These are phyloP conservation scores for Cystobasidium slooffiae DNA, from an alignment of 1,284 basidiomycete species.

Conservation along the genomic window DNA sequence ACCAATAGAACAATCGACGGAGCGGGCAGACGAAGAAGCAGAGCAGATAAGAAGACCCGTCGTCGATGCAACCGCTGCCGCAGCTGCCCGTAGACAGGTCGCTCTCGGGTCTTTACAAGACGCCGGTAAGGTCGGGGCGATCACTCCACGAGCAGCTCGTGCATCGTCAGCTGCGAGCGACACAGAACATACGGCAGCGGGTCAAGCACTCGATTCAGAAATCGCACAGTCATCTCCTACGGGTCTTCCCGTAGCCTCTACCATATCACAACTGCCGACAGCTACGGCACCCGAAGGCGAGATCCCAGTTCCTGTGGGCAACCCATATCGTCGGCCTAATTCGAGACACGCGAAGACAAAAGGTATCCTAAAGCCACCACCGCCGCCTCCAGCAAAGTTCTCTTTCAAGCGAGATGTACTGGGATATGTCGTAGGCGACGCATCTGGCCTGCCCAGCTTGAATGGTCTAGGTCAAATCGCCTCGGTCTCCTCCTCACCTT, in stretches of 20 bases:
- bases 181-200: background rate
- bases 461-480: background rate
- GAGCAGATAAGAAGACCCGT: background rate
- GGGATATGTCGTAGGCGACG: constrained; percentile 19
- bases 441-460: background rate
- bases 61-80: background rate
- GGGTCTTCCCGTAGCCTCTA: background rate
- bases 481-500: background rate
- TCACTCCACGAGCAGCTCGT: too few species aligned
- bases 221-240: background rate
- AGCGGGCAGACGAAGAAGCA: background rate
- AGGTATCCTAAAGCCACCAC: constrained; percentile 39
- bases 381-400: constrained; percentile 35
- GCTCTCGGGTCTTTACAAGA: too few species aligned
- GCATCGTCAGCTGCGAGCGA: background rate
- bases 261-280: too few species aligned
- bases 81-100: background rate
- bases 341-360: constrained; percentile 10
- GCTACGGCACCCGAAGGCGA: background rate
- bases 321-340: constrained; percentile 9
- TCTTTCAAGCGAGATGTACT: constrained; percentile 41
- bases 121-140: too few species aligned
- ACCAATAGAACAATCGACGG: background rate
- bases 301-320: background rate
- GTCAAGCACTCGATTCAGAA: background rate